phyloP scores from a whole-genome alignment of 2,329 filamentous ascomycete species.

The Fusarium secorum region DNA sequence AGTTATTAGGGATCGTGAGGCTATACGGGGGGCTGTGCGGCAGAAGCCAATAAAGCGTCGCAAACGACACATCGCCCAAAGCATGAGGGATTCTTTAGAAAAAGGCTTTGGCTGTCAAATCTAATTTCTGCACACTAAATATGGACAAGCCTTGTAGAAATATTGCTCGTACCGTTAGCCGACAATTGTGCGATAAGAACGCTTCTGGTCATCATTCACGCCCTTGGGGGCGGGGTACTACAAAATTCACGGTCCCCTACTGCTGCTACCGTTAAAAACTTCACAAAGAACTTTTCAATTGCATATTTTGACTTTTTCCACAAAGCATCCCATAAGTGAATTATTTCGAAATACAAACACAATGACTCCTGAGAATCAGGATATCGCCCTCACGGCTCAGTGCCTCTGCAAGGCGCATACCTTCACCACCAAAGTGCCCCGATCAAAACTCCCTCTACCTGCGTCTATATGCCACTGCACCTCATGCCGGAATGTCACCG shows the following conservation, averaged over 20 bases:
- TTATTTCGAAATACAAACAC: rapidly evolving
- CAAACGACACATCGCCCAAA: too few species aligned
- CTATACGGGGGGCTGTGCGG: not conserved
- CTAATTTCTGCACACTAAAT: rapidly evolving
- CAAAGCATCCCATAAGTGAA: not conserved
- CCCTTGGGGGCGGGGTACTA: conserved; percentile 17
- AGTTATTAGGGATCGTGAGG: not conserved
- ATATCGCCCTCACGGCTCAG: conserved; percentile 40
- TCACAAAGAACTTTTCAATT: not conserved
- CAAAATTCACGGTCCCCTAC: not conserved
- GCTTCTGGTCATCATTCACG: not conserved
- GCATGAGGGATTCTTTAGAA: rapidly evolving
- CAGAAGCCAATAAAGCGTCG: not conserved
- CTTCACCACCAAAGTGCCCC: conserved; percentile 48
- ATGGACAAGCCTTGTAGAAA: not conserved
- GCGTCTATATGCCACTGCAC: conserved; percentile 57
- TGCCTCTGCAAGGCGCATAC: conserved; percentile 56
- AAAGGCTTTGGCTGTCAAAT: not conserved
- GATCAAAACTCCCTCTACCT: conserved; percentile 51
- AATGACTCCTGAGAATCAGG: not conserved
- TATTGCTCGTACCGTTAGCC: not conserved
- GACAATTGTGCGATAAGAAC: not conserved
- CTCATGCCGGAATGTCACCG: conserved; percentile 57
- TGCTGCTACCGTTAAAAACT: not conserved
- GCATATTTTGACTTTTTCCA: not conserved